Conservation (phyloP, 805 yeast species). For the Wickerhamiella occidentalis region DNA sequence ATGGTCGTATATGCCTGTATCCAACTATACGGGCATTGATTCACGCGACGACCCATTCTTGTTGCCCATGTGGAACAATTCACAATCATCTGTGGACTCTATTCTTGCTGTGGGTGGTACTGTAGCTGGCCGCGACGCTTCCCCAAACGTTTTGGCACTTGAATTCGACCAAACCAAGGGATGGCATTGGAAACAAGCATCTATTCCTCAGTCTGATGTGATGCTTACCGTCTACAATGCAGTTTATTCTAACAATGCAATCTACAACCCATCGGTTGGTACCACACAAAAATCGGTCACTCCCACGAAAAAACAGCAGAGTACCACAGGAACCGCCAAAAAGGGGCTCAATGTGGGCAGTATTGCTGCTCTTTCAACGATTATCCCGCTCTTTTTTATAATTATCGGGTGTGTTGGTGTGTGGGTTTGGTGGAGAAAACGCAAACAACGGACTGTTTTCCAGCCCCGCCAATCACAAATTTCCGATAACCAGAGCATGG, state of each 20-base stretch:
- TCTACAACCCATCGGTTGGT: not conserved
- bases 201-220: slow-evolving; percentile 5
- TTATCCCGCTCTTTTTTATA: slow-evolving; percentile 34
- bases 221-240: slow-evolving; percentile 17
- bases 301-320: not conserved
- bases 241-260: slow-evolving; percentile 8
- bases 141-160: slow-evolving; percentile 36
- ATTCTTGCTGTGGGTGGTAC: slow-evolving; percentile 55
- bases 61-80: slow-evolving; percentile 39
- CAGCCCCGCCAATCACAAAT: slow-evolving; percentile 15
- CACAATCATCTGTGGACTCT: slow-evolving; percentile 13
- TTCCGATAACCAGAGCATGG: slow-evolving; percentile 9
- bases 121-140: slow-evolving; percentile 29
- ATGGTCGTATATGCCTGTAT: slow-evolving; percentile 45
- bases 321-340: not conserved
- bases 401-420: slow-evolving; percentile 28
- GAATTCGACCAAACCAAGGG: slow-evolving; percentile 29
- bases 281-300: not conserved
- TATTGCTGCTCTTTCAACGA: slow-evolving; percentile 37
- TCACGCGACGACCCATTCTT: slow-evolving; percentile 43
- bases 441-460: slow-evolving; percentile 19
- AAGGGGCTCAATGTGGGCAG: slow-evolving; percentile 26
- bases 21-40: slow-evolving; percentile 32
- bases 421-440: slow-evolving; percentile 23
- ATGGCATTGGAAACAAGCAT: slow-evolving; percentile 34